Percentiles rank a stretch among this genome's conserved stretches.
These are phyloP conservation scores for Beauveria sp. DNA, from an alignment of 2,329 filamentous ascomycete genomes.

Conservation along the genomic window DNA sequence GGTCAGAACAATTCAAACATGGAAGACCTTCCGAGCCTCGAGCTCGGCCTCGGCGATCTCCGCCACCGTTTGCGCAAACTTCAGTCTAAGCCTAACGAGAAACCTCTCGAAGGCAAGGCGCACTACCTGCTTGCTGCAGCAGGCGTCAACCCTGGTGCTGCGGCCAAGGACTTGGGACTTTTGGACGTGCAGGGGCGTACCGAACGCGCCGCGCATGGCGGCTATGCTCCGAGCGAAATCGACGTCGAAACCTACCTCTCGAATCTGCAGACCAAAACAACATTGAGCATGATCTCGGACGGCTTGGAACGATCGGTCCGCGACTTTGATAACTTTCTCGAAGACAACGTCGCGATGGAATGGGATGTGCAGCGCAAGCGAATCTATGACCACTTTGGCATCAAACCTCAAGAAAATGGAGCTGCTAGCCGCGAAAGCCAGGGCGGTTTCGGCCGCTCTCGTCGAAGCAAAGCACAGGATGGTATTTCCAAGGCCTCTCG, in stretches of 20 bases:
- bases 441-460: slow-evolving; percentile 53
- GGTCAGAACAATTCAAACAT: slow-evolving; percentile 60
- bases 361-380: slow-evolving; percentile 90
- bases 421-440: slow-evolving; percentile 38
- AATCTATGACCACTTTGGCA: slow-evolving; percentile 95
- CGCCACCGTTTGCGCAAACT: slow-evolving; percentile 75
- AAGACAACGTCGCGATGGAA: slow-evolving; percentile 90
- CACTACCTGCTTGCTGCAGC: slow-evolving; percentile 92
- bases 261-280: slow-evolving; percentile 83
- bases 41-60: slow-evolving; percentile 88
- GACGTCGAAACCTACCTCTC: slow-evolving; percentile 75
- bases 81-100: slow-evolving; percentile 50
- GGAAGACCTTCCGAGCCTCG: slow-evolving; percentile 78
- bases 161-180: slow-evolving; percentile 77
- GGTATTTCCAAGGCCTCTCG: slow-evolving; percentile 44
- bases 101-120: slow-evolving; percentile 53
- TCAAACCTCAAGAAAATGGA: slow-evolving; percentile 53
- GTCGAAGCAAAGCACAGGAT: slow-evolving; percentile 44
- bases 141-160: slow-evolving; percentile 79
- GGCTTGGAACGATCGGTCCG: slow-evolving; percentile 81
- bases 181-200: slow-evolving; percentile 54
- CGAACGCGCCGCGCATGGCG: slow-evolving; percentile 31
- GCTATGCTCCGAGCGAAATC: slow-evolving; percentile 44
- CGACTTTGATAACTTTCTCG: slow-evolving; percentile 89
- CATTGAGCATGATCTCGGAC: slow-evolving; percentile 83